Evolutionary conservation across 1,139 yeast genomes (phyloP).

Genomic region (Pichia sp.): DNA sequence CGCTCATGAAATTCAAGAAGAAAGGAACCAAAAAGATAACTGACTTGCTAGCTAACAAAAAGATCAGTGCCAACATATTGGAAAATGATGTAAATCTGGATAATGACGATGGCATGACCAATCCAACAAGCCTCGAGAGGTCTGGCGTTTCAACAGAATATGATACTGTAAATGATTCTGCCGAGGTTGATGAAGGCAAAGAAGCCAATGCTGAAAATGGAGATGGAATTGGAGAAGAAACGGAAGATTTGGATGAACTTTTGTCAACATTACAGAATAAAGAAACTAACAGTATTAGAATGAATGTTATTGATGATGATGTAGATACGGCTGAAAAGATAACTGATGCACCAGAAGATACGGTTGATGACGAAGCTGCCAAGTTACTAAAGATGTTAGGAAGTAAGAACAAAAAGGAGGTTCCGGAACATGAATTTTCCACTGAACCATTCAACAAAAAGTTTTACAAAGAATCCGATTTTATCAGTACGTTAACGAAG

Average conservation of each 20-base stretch:
- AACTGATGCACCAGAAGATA: conserved; percentile 2
- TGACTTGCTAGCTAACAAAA: neutral
- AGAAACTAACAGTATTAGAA: conserved; percentile 1
- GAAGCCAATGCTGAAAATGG: no score
- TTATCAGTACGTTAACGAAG: conserved; percentile 40
- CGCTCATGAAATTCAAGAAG: conserved; percentile 23
- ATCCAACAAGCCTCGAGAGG: neutral
- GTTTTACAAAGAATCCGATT: conserved; percentile 65
- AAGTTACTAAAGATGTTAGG: conserved; percentile 19
- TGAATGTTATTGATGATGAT: conserved; percentile 5
- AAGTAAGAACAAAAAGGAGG: conserved; percentile 39
- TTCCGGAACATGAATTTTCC: conserved; percentile 34
- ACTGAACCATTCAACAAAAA: conserved; percentile 55
- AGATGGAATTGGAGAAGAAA: conserved; percentile 9
- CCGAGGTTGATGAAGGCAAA: no score
- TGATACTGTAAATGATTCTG: no score
- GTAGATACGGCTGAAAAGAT: neutral
- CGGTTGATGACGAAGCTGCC: conserved; percentile 14
- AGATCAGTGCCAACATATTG: neutral
- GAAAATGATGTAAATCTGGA: conserved; percentile 8
- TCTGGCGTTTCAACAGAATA: no score
- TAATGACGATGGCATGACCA: neutral
- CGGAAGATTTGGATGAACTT: conserved; percentile 12
- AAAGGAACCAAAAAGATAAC: conserved; percentile 1
- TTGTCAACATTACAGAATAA: conserved; percentile 3